These are phyloP conservation scores for Phylloboletellus chloephorus DNA, from an alignment of 1,284 basidiomycete genomes.

Conservation along the genomic window DNA sequence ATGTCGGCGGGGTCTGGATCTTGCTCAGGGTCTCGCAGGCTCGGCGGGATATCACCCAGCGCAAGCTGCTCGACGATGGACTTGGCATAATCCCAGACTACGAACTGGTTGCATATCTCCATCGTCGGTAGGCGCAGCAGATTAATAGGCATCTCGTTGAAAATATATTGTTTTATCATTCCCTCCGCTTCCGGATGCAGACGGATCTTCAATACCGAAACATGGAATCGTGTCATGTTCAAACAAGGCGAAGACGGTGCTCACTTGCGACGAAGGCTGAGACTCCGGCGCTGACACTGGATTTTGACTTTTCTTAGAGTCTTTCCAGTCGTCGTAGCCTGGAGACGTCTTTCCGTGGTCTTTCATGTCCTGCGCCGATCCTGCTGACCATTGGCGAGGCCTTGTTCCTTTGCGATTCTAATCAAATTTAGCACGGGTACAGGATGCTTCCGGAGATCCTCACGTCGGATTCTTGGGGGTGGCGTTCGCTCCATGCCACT, in stretches of 20 bases:
- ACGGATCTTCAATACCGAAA: neutral
- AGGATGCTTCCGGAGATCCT: neutral
- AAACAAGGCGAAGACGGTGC: neutral
- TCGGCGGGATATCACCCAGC: neutral
- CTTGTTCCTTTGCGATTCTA: neutral
- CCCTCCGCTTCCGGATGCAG: neutral
- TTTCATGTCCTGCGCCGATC: neutral
- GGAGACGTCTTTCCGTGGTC: too few relatives aligned
- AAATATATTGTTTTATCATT: slow-evolving; percentile 1
- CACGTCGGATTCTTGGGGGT: neutral
- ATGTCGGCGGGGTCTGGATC: neutral
- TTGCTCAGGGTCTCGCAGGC: neutral
- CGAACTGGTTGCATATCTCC: neutral
- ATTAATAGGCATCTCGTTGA: slow-evolving; percentile 7
- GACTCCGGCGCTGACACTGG: neutral
- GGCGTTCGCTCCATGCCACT: neutral
- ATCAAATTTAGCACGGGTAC: neutral
- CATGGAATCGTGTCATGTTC: neutral
- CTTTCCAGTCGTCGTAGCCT: too few relatives aligned
- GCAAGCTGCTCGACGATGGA: neutral
- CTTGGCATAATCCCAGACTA: neutral
- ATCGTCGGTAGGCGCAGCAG: slow-evolving; percentile 3
- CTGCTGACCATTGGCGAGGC: neutral
- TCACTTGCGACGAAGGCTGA: neutral
- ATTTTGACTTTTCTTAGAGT: neutral